A percentile compares a stretch with the other conserved stretches of the same genome.
These are phyloP conservation scores for Boletus tylopilopsis DNA, from an alignment of 768 basidiomycete genomes.

Conservation along the genomic window DNA sequence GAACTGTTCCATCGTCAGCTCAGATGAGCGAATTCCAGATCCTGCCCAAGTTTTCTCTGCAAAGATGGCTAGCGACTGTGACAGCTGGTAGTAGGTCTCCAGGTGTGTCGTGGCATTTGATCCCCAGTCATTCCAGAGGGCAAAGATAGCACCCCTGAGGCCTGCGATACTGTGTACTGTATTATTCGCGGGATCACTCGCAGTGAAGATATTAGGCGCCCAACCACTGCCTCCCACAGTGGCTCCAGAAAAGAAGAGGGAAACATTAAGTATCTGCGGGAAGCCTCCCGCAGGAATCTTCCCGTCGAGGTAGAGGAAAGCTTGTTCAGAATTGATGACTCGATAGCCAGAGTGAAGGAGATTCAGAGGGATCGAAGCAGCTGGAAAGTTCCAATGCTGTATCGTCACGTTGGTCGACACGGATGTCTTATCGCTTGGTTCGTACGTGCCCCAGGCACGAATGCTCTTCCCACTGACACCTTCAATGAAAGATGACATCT, in stretches of 20 bases:
- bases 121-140: conserved; percentile 44
- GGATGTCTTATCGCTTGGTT: conserved; percentile 34
- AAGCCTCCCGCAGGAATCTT: conserved; percentile 34
- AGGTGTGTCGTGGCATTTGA: conserved; percentile 42
- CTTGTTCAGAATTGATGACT: conserved; percentile 35
- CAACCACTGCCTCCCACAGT: conserved; percentile 28
- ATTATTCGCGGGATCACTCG: conserved; percentile 30
- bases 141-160: conserved; percentile 35
- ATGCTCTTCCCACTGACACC: conserved; percentile 34
- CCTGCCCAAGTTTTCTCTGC: conserved; percentile 44
- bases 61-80: conserved; percentile 38
- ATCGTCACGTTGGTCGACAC: conserved; percentile 40
- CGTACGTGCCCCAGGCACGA: conserved; percentile 40
- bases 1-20: conserved; percentile 35
- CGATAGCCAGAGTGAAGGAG: conserved; percentile 34
- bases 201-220: conserved; percentile 36
- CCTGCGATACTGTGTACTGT: conserved; percentile 24
- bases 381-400: conserved; percentile 42
- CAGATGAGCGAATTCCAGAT: conserved; percentile 32
- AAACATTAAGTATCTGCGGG: conserved; percentile 30
- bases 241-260: conserved; percentile 31
- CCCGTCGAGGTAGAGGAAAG: conserved; percentile 37
- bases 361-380: conserved; percentile 30
- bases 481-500: conserved; percentile 37
- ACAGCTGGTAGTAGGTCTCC: conserved; percentile 42